These are phyloP conservation scores for Cryptococcus neoformans DNA, from an alignment of 1,284 basidiomycete genomes.

Conservation along the genomic window DNA sequence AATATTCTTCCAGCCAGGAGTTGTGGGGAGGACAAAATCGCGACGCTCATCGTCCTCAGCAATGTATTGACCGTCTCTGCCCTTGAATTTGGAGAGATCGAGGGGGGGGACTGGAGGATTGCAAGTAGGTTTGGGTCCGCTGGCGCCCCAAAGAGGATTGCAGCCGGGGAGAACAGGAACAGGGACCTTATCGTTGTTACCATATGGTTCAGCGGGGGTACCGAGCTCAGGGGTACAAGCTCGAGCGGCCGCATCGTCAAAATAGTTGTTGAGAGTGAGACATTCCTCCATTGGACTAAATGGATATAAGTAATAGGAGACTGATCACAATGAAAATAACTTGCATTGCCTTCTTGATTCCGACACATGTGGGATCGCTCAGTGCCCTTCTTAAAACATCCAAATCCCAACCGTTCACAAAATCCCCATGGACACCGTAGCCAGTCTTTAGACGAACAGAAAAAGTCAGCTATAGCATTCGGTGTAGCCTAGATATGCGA, in stretches of 20 bases:
- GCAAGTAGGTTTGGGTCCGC: conserved; percentile 28
- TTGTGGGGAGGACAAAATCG: conserved; percentile 19
- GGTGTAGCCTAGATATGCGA: not conserved
- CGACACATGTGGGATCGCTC: conserved; percentile 21
- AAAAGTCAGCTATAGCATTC: too few species aligned
- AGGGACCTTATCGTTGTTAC: conserved; percentile 25
- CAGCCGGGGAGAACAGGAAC: conserved; percentile 30
- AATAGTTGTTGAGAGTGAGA: conserved; percentile 19
- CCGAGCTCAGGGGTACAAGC: conserved; percentile 30
- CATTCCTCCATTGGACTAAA: conserved; percentile 19
- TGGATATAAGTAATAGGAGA: not conserved
- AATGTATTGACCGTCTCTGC: conserved; percentile 22
- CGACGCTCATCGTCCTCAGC: conserved; percentile 11
- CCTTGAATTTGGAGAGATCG: conserved; percentile 21
- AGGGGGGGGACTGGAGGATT: conserved; percentile 16
- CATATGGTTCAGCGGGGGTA: conserved; percentile 21
- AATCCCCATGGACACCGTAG: conserved; percentile 41
- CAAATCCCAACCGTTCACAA: conserved; percentile 37
- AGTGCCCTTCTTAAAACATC: conserved; percentile 28
- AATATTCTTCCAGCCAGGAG: conserved; percentile 28
- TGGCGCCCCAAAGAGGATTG: conserved; percentile 29
- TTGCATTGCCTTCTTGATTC: conserved; percentile 8
- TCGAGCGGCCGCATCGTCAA: conserved; percentile 11
- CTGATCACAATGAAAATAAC: not conserved
- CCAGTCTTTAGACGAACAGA: conserved; percentile 6